Conservation (phyloP, 179 eudicot species). For the Amaranthus tricolor region DNA sequence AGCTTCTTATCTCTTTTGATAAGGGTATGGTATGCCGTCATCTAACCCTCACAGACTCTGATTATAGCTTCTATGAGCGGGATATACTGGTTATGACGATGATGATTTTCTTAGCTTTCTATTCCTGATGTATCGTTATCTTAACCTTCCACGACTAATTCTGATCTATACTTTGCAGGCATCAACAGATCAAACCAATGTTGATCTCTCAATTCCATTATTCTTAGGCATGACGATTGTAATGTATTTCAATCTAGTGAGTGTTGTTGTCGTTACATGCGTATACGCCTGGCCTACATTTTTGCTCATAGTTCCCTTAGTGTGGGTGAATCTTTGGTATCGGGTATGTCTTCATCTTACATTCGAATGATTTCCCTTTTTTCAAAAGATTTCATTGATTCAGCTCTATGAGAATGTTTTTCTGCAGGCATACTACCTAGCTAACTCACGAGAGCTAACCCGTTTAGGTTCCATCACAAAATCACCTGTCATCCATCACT, state of each 20-base stretch:
- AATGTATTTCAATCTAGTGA: conserved; percentile 55
- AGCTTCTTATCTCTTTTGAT: too few species aligned
- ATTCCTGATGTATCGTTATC: not conserved
- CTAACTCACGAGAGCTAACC: conserved; percentile 84
- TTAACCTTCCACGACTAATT: not conserved
- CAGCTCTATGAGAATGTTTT: not conserved
- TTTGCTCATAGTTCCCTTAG: conserved; percentile 65
- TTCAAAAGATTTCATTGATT: not conserved
- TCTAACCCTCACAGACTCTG: too few species aligned
- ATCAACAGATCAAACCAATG: conserved; percentile 73
- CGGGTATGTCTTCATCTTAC: conserved; percentile 47
- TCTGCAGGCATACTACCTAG: conserved; percentile 70
- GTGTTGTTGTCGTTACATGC: conserved; percentile 73
- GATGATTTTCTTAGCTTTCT: not conserved
- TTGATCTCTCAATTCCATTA: conserved; percentile 73
- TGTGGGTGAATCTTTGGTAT: conserved; percentile 78
- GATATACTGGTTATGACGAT: too few species aligned
- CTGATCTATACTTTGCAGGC: conserved; percentile 44
- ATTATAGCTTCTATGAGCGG: too few species aligned
- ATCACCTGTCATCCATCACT: conserved; percentile 82
- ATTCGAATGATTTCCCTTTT: not conserved
- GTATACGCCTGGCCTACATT: conserved; percentile 83
- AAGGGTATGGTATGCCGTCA: too few species aligned
- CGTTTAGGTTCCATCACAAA: conserved; percentile 82
- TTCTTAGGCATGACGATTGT: conserved; percentile 52